These are phyloP conservation scores for Nyssa sinensis DNA, from an alignment of 148 eudicot species.

Conservation along the genomic window DNA sequence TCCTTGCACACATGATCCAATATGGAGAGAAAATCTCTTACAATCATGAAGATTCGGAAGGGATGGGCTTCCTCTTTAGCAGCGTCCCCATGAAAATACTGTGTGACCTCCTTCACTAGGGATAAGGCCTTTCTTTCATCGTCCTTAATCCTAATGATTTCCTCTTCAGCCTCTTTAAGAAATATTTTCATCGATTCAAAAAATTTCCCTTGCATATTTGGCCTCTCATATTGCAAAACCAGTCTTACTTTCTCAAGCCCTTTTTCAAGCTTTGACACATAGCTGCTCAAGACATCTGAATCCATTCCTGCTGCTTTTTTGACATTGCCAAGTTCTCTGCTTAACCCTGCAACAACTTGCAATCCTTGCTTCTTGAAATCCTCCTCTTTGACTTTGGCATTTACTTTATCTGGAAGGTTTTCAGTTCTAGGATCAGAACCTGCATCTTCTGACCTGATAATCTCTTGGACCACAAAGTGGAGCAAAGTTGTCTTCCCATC, in stretches of 20 bases:
- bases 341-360: conserved; percentile 68
- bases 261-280: conserved; percentile 75
- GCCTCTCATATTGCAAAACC: conserved; percentile 55
- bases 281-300: conserved; percentile 77
- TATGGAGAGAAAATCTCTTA: conserved; percentile 52
- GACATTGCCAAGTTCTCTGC: conserved; percentile 78
- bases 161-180: conserved; percentile 43
- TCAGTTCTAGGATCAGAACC: conserved; percentile 37
- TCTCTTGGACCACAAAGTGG: conserved; percentile 99
- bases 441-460: conserved; percentile 73
- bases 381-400: conserved; percentile 54
- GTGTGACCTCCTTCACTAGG: conserved; percentile 53
- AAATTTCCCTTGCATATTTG: conserved; percentile 60
- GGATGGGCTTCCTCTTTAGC: conserved; percentile 63
- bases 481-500: conserved; percentile 96
- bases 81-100: conserved; percentile 61
- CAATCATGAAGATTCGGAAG: conserved; percentile 59
- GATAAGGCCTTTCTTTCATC: conserved; percentile 47
- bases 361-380: conserved; percentile 77
- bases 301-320: conserved; percentile 94
- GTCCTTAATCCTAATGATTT: conserved; percentile 37
- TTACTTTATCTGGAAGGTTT: conserved; percentile 30
- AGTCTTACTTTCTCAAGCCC: conserved; percentile 77
- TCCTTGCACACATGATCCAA: conserved; percentile 68
- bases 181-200: conserved; percentile 53